A percentile compares a stretch with the other conserved stretches of the same genome.
Conservation (phyloP, 2,329 filamentous ascomycete genomes). For the Sporothrix euskadiensis region DNA sequence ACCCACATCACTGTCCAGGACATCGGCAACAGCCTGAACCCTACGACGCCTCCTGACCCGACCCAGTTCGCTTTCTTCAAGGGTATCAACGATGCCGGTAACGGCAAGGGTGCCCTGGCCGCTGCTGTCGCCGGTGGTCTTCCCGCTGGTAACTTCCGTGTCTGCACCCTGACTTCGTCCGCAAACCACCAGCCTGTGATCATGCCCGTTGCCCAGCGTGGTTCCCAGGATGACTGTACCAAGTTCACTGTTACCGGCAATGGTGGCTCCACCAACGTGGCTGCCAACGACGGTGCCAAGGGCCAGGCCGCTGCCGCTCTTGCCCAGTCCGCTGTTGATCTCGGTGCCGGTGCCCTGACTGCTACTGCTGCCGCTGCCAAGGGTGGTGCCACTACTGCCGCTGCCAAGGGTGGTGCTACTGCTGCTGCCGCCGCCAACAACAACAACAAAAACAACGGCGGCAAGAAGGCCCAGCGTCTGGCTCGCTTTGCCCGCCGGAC, state of each 20-base stretch:
- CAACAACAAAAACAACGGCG: slow-evolving; percentile 25
- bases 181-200: slow-evolving; percentile 49
- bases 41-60: slow-evolving; percentile 52
- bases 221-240: slow-evolving; percentile 49
- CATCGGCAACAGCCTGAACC: slow-evolving; percentile 52
- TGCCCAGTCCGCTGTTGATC: slow-evolving; percentile 35
- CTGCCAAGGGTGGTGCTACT: slow-evolving; percentile 27
- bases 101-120: slow-evolving; percentile 42
- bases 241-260: slow-evolving; percentile 44
- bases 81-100: slow-evolving; percentile 45
- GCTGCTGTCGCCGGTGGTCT: slow-evolving; percentile 44
- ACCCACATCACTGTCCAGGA: slow-evolving; percentile 61
- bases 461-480: slow-evolving; percentile 30
- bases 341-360: slow-evolving; percentile 35
- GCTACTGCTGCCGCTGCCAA: slow-evolving; percentile 27
- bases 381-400: slow-evolving; percentile 27
- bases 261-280: slow-evolving; percentile 35
- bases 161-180: slow-evolving; percentile 47
- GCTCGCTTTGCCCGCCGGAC: slow-evolving; percentile 33
- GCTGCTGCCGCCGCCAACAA: slow-evolving; percentile 26
- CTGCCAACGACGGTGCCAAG: slow-evolving; percentile 37
- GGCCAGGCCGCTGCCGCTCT: slow-evolving; percentile 34
- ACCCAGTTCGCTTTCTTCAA: slow-evolving; percentile 49
- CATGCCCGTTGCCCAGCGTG: slow-evolving; percentile 49
- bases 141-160: slow-evolving; percentile 46